phyloP scores from a whole-genome alignment of 805 yeast species.

The Nakazawaea siamensis region DNA sequence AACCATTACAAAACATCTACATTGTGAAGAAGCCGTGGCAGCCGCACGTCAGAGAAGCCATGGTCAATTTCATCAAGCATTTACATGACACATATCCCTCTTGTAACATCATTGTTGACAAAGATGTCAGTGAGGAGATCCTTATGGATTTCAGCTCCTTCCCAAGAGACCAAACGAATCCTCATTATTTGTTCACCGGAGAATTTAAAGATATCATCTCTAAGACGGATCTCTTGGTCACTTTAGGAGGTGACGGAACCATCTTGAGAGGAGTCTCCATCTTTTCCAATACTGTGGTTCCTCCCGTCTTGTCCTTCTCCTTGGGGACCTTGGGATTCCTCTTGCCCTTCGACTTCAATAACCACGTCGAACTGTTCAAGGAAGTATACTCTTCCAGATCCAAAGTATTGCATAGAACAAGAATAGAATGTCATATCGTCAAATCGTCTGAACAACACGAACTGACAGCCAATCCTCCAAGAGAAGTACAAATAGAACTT shows the following conservation, averaged over 20 bases:
- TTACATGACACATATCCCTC: slow-evolving; percentile 56
- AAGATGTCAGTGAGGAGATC: slow-evolving; percentile 69
- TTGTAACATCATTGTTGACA: slow-evolving; percentile 69
- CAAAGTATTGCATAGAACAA: slow-evolving; percentile 63
- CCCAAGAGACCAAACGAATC: slow-evolving; percentile 14
- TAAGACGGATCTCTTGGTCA: slow-evolving; percentile 74
- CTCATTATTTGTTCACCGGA: slow-evolving; percentile 50
- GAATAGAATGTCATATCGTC: slow-evolving; percentile 71
- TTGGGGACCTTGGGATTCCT: slow-evolving; percentile 88
- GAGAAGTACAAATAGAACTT: slow-evolving; percentile 6
- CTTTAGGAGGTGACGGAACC: slow-evolving; percentile 97
- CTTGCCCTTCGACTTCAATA: slow-evolving; percentile 74
- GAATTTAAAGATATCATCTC: slow-evolving; percentile 42
- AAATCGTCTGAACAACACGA: slow-evolving; percentile 16
- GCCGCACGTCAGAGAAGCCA: slow-evolving; percentile 51
- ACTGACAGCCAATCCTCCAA: slow-evolving; percentile 2
- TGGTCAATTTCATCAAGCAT: slow-evolving; percentile 55
- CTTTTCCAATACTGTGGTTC: slow-evolving; percentile 65
- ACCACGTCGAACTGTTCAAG: slow-evolving; percentile 51
- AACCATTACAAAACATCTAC: slow-evolving; percentile 64
- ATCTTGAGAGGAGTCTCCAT: slow-evolving; percentile 75
- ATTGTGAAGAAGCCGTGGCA: slow-evolving; percentile 85
- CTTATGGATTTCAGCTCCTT: slow-evolving; percentile 16
- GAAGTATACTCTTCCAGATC: slow-evolving; percentile 62
- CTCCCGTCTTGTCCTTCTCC: slow-evolving; percentile 85